Evolutionary conservation across 2,329 filamentous ascomycete species (phyloP).

Genomic region (Nothophoma quercina): DNA sequence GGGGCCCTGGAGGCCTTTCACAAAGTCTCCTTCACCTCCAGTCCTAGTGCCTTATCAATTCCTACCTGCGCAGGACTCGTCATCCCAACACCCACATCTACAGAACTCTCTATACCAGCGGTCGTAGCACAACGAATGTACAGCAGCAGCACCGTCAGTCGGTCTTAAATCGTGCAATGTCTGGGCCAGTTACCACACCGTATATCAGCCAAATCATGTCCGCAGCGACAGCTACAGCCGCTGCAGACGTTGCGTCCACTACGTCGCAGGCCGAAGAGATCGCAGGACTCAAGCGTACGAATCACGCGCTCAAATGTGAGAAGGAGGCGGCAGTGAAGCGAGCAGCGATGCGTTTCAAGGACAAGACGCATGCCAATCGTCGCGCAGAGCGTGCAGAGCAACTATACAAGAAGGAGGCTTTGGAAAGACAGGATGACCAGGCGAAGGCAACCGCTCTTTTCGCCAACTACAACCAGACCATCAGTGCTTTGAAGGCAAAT

Average conservation of each 20-base stretch:
- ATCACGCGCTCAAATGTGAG: background rate
- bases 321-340: background rate
- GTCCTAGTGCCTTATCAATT: background rate
- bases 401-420: background rate
- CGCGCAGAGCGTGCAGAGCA: conserved; percentile 9
- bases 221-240: background rate
- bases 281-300: background rate
- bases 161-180: background rate
- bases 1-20: background rate
- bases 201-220: background rate
- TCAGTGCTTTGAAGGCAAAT: background rate
- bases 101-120: background rate
- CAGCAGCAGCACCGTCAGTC: background rate
- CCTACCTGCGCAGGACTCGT: background rate
- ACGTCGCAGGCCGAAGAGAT: background rate
- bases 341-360: background rate
- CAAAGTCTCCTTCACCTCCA: conserved; percentile 7
- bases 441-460: background rate
- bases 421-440: background rate
- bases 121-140: no score
- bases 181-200: background rate
- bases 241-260: no score
- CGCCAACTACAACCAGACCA: background rate
- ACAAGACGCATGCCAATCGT: conserved; percentile 5
- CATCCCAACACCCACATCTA: background rate